Evolutionary conservation across 2,329 filamentous ascomycete genomes (phyloP), one percentile per base, ranked within the genome.

Genomic region (Talaromyces albobiverticillius): DNA sequence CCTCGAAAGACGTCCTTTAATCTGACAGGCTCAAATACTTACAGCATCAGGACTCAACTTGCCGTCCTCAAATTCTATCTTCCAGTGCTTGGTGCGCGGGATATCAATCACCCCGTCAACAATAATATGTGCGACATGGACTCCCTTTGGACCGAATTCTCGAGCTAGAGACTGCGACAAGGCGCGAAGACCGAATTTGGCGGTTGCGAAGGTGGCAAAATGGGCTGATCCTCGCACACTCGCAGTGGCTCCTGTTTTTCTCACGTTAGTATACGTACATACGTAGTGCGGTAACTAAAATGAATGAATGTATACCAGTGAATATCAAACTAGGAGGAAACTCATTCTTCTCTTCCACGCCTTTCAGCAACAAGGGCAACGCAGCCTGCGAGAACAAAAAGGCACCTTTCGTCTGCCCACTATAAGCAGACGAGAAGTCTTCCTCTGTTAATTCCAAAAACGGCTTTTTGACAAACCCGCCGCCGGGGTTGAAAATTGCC

Each of bases 71-170:
- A 77, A 76, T 57, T 80, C 73, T 66, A 81, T 80, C 53, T 79
- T 66, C 72, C 73, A 85, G 34, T 79, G 79, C 68, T 85, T 86
- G 1, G 85, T 88, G 58, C 82, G 77, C 0, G 88, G 88, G 51
- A 88, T 91, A 68, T 95, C 88, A 68, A 96, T 95, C 1, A 89
- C 81, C 0, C 90, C 91, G 66, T 96, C 91, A 52, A 95, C 86
- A 57, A 95, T 84, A 4, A 86, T 84, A 72, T 95, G 89, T 0
- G 87, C 83, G 1, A 95, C 87, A 69, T 96, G 91, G 1, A 96
- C 82, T 2, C 91, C 91, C 68, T 89, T 79, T 0, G 91, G 90
- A 0, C 88, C 89, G 69, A 94, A 96, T 68, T 96, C 91, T 54
- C 87, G 82, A 0, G 90, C 88, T 23, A 95, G 77, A 31, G 83